Percentiles rank a stretch among this genome's conserved stretches.
phyloP scores from a whole-genome alignment of 345 rosid genomes.

The Eucalyptus marginata region DNA sequence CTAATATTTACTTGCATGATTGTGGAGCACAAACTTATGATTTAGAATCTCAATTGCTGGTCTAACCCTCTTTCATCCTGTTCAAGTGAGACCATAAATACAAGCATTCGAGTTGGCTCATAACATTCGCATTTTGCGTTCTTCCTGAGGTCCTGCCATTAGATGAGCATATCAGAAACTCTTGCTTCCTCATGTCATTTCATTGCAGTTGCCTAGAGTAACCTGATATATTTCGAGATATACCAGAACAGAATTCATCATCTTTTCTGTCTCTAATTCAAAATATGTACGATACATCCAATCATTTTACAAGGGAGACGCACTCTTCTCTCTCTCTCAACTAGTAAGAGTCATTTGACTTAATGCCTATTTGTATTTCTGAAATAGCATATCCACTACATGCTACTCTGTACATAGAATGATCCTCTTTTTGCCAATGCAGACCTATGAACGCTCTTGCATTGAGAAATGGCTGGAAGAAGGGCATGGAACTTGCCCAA shows the following conservation, averaged over 20 bases:
- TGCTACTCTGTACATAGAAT: not conserved
- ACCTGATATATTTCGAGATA: not conserved
- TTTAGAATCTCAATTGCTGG: not conserved
- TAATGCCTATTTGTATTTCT: not conserved
- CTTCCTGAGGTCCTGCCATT: not conserved
- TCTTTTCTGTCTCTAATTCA: not conserved
- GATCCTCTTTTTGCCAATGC: constrained; percentile 1
- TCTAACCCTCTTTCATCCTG: not conserved
- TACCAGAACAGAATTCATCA: not conserved
- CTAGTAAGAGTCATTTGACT: not conserved
- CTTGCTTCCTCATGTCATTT: not conserved
- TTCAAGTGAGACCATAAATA: not conserved
- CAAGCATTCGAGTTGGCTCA: not conserved
- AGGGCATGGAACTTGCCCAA: constrained; percentile 90
- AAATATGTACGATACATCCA: not conserved
- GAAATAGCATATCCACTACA: not conserved
- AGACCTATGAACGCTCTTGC: constrained; percentile 94
- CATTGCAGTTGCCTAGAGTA: not conserved
- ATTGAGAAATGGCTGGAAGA: constrained; percentile 96
- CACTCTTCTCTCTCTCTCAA: not conserved
- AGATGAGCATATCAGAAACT: not conserved
- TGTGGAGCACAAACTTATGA: not conserved
- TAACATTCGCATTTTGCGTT: not conserved
- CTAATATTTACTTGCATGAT: not conserved
- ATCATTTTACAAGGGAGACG: not conserved